Percentiles rank a stretch among this genome's conserved stretches.
These are phyloP conservation scores for Pyrrhoderma lamaoense DNA, from an alignment of 1,284 basidiomycete genomes.

Conservation along the genomic window DNA sequence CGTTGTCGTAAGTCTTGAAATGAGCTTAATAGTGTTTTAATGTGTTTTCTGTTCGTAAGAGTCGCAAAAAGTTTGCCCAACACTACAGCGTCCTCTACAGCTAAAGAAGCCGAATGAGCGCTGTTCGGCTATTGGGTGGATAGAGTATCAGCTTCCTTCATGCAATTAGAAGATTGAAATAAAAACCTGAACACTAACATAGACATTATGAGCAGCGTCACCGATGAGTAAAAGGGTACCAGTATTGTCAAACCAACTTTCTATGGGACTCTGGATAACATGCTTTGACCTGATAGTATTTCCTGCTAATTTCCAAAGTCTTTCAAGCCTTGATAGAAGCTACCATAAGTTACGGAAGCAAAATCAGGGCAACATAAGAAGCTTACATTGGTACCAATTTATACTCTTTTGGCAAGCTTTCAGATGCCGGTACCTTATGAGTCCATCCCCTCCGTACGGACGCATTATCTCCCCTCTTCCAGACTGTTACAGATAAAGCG, in stretches of 20 bases:
- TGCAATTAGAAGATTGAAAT: not conserved
- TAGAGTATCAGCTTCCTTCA: not conserved
- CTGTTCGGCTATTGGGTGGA: conserved; percentile 9
- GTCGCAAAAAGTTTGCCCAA: conserved; percentile 50
- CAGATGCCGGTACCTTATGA: no score
- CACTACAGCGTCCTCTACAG: conserved; percentile 50
- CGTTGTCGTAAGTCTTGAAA: conserved; percentile 42
- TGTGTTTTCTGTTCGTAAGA: conserved; percentile 34
- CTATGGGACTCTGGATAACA: conserved; percentile 9
- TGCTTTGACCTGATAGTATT: conserved; percentile 10
- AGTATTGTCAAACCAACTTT: conserved; percentile 46
- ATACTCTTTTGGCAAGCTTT: no score
- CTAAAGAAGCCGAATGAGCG: conserved; percentile 12
- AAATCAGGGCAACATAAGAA: no score
- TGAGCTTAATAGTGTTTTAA: conserved; percentile 42
- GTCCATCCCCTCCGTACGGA: no score
- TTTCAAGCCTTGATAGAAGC: not conserved
- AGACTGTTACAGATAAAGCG: no score
- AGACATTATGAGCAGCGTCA: conserved; percentile 41
- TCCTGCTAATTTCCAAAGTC: not conserved
- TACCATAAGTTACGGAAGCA: not conserved
- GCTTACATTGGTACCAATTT: no score
- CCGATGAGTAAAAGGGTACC: conserved; percentile 38
- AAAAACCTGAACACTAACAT: conserved; percentile 18
- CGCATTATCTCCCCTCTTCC: no score